Evolutionary conservation across 2,329 filamentous ascomycete species (phyloP), one percentile per base, ranked within the genome.

Genomic region (Dactylellina haptotyla): DNA sequence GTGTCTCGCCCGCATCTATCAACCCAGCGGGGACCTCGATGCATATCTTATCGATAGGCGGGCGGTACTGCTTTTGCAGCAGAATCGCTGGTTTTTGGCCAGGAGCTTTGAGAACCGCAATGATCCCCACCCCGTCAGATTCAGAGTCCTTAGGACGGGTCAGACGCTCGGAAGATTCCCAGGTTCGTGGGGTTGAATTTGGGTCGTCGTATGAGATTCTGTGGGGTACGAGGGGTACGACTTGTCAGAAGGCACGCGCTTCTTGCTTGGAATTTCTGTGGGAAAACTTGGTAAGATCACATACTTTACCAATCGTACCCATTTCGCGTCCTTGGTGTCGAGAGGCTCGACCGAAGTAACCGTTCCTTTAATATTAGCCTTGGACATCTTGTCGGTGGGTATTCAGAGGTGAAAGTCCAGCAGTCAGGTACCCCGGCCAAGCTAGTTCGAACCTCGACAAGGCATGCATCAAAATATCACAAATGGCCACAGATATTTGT

Each of bases 61-160:
- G 87, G 0, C 88, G 84, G 80, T 85, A 90, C 79, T 90, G 88
- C 79, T 88, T 89, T 79, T 90, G 87, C 1, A 90, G 83, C 18
- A 90, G 80, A 30, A 75, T 74, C 77, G 87, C 83, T 1, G 85
- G 84, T 43, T 76, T 66, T n/a, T 65, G 53, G 8, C 70, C 67
- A 2, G 84, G 79, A 75, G 84, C 85, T 75, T 87, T 82, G 12
- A 93, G 82, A 75, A 92, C 86, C 43, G 89, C 90, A 14, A 91
- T 84, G 66, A 93, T 90, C 71, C 89, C 89, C 12, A 92, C 89
- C 58, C 88, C 89, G 77, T 93, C 90, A 59, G 92, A 88, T 32
- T 87, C 85, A 66, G 84, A 84, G 75, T 81, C 83, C 63, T 83
- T 82, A 10, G 89, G 88, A 2, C 89, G 86, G 0, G 89, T 92